These are phyloP conservation scores for Leccinum disarticulatum DNA, from an alignment of 768 basidiomycete genomes.

Conservation along the genomic window DNA sequence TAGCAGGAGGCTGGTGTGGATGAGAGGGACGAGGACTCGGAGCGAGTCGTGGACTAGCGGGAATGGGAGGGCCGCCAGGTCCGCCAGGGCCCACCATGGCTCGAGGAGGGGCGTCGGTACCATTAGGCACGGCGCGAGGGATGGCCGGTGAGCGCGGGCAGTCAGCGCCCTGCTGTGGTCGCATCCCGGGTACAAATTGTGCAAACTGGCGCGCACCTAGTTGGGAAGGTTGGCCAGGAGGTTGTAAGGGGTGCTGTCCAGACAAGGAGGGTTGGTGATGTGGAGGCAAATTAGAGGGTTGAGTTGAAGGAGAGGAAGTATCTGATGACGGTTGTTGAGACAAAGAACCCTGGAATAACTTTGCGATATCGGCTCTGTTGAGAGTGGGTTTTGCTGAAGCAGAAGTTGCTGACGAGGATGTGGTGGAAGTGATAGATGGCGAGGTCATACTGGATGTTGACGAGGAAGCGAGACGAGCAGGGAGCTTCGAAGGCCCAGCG, in stretches of 20 bases:
- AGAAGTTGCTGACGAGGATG: slow-evolving; percentile 32
- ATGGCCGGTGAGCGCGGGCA: slow-evolving; percentile 70
- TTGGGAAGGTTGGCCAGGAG: slow-evolving; percentile 40
- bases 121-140: slow-evolving; percentile 61
- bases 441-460: slow-evolving; percentile 28
- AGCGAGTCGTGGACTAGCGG: slow-evolving; percentile 63
- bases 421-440: slow-evolving; percentile 33
- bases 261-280: slow-evolving; percentile 40
- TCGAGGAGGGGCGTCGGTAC: slow-evolving; percentile 46
- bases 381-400: slow-evolving; percentile 18
- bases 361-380: slow-evolving; percentile 30
- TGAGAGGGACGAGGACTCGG: slow-evolving; percentile 38
- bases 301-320: slow-evolving; percentile 57
- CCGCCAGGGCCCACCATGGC: slow-evolving; percentile 50
- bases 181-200: slow-evolving; percentile 51
- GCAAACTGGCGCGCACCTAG: slow-evolving; percentile 45
- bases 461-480: slow-evolving; percentile 26
- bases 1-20: slow-evolving; percentile 54
- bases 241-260: slow-evolving; percentile 38
- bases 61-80: slow-evolving; percentile 50
- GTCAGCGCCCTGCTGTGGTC: slow-evolving; percentile 45
- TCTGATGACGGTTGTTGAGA: slow-evolving; percentile 50
- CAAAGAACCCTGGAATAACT: slow-evolving; percentile 40
- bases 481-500: slow-evolving; percentile 37
- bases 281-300: slow-evolving; percentile 53